Evolutionary conservation across 495 filamentous ascomycete species (phyloP).

Genomic region (Neurospora pannonica): DNA sequence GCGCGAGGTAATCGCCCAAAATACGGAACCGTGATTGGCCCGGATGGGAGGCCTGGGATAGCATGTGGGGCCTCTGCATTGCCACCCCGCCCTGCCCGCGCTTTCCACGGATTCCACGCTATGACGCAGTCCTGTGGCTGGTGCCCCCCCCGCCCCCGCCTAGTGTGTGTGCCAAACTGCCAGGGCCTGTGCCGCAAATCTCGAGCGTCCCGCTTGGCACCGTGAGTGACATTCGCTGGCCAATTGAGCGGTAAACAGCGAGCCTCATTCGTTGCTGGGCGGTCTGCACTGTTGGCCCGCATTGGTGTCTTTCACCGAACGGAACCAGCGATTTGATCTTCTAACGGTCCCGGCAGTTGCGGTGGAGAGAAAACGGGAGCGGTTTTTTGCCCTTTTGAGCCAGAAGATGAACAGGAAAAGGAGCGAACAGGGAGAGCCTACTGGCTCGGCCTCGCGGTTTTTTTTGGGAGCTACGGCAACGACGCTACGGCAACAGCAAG

Average conservation of each 20-base stretch:
- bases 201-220: neutral
- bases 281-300: neutral
- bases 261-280: neutral
- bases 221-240: neutral
- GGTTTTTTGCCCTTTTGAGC: neutral
- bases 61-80: neutral
- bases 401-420: neutral
- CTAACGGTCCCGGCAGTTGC: neutral
- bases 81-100: neutral
- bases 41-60: neutral
- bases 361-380: neutral
- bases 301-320: neutral
- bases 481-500: neutral
- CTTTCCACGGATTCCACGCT: neutral
- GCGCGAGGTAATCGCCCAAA: neutral
- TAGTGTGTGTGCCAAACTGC: neutral
- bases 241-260: neutral
- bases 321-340: neutral
- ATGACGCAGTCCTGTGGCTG: constrained; percentile 17
- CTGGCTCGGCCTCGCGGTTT: neutral
- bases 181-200: neutral
- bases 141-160: neutral
- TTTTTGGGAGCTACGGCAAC: neutral
- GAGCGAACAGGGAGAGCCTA: neutral
- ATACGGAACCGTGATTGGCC: neutral